Conservation (phyloP, 2,329 filamentous ascomycete species). For the Passalora sequoiae region DNA sequence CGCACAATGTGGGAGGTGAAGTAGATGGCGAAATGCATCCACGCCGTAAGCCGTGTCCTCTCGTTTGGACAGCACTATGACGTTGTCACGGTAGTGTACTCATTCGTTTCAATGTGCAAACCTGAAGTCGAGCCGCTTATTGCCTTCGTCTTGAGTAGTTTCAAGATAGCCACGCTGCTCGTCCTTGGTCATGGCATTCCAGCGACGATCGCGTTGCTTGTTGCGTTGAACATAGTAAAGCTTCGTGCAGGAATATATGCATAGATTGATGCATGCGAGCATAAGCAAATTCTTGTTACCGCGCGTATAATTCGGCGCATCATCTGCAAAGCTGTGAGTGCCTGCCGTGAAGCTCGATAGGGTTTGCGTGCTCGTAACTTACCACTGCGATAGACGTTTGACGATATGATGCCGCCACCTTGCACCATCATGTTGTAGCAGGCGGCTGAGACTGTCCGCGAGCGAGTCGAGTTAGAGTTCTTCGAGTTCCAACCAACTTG, state of each 20-base stretch:
- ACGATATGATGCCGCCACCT: slow-evolving; percentile 41
- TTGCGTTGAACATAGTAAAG: slow-evolving; percentile 27
- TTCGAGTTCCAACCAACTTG: slow-evolving; percentile 40
- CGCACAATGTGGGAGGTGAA: too few relatives aligned
- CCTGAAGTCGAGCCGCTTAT: slow-evolving; percentile 31
- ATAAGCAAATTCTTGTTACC: slow-evolving; percentile 35
- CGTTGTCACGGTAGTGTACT: too few relatives aligned
- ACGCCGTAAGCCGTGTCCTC: too few relatives aligned
- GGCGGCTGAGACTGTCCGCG: slow-evolving; percentile 39
- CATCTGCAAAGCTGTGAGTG: slow-evolving; percentile 38
- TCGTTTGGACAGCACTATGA: too few relatives aligned
- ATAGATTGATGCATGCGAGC: slow-evolving; percentile 27
- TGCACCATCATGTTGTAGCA: slow-evolving; percentile 39
- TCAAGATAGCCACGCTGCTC: slow-evolving; percentile 32
- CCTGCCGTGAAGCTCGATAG: too few relatives aligned
- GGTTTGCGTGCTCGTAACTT: neutral
- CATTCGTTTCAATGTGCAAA: slow-evolving; percentile 27
- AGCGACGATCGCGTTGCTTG: slow-evolving; percentile 23
- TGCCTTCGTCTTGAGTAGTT: slow-evolving; percentile 34
- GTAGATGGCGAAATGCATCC: too few relatives aligned
- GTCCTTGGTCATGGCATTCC: slow-evolving; percentile 36
- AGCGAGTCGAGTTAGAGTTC: slow-evolving; percentile 39
- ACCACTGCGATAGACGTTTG: slow-evolving; percentile 42
- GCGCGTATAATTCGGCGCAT: slow-evolving; percentile 41
- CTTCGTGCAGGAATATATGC: slow-evolving; percentile 29